A percentile compares a stretch with the other conserved stretches of the same genome.
Conservation (phyloP, 2,329 filamentous ascomycete species). For the Seiridium unicorne region DNA sequence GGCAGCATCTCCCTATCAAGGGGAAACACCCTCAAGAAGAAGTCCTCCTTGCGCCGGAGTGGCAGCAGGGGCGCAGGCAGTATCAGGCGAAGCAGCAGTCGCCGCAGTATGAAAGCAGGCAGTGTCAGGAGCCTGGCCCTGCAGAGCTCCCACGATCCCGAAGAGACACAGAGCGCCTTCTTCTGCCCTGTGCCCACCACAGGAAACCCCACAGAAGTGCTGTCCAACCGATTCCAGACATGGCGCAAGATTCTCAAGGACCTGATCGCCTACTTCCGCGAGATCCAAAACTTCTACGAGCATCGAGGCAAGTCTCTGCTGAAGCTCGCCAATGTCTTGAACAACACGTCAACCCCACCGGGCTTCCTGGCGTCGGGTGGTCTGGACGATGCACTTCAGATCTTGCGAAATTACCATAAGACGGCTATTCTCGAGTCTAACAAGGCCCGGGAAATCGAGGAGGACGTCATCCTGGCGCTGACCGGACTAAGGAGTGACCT, state of each 20-base stretch:
- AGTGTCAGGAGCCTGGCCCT: constrained; percentile 80
- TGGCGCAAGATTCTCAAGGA: constrained; percentile 97
- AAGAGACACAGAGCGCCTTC: constrained; percentile 80
- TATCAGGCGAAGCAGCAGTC: constrained; percentile 76
- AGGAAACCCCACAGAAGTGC: constrained; percentile 82
- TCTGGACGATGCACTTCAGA: constrained; percentile 81
- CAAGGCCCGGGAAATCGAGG: constrained; percentile 87
- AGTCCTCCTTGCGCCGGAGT: constrained; percentile 70
- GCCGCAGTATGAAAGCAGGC: constrained; percentile 78
- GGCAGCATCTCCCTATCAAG: constrained; percentile 36
- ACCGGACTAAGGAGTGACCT: constrained; percentile 84
- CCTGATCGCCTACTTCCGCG: constrained; percentile 88
- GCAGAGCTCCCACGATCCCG: constrained; percentile 65
- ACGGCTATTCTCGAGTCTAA: constrained; percentile 75
- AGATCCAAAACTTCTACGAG: constrained; percentile 88
- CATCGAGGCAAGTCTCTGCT: constrained; percentile 76
- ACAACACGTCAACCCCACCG: constrained; percentile 72
- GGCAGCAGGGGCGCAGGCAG: constrained; percentile 68
- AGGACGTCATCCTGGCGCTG: constrained; percentile 85
- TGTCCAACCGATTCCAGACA: constrained; percentile 87
- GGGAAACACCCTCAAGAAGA: constrained; percentile 84
- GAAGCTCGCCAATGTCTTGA: constrained; percentile 81
- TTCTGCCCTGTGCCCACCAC: constrained; percentile 85
- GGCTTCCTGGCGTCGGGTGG: constrained; percentile 79
- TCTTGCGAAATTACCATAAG: constrained; percentile 81